phyloP scores from a whole-genome alignment of 805 yeast genomes.

The Sugiyamaella americana region DNA sequence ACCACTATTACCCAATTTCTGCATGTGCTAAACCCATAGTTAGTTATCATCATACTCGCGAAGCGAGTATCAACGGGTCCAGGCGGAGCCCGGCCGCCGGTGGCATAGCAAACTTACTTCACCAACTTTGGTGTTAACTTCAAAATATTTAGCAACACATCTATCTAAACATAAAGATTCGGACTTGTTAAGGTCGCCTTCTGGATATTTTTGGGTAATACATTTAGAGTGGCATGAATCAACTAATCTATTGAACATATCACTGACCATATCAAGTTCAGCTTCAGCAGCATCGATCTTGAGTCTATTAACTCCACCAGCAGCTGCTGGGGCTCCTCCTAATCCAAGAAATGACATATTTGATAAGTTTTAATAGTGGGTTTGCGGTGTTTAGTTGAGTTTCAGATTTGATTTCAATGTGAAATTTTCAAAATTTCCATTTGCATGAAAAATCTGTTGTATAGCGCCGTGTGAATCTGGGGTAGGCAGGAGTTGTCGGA shows the following conservation, averaged over 20 bases:
- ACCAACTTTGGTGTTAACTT: slow-evolving; percentile 90
- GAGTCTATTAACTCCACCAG: slow-evolving; percentile 25
- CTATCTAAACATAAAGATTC: slow-evolving; percentile 89
- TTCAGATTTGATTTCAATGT: no score
- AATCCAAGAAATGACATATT: slow-evolving; percentile 42
- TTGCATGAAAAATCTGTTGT: no score
- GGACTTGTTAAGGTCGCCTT: slow-evolving; percentile 67
- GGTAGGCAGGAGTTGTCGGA: no score
- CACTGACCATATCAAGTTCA: slow-evolving; percentile 94
- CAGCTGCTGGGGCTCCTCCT: slow-evolving; percentile 42
- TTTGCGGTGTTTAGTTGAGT: no score
- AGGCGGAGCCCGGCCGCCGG: no score
- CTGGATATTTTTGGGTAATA: slow-evolving; percentile 55
- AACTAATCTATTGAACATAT: slow-evolving; percentile 89
- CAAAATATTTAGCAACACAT: slow-evolving; percentile 93
- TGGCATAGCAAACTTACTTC: slow-evolving; percentile 38
- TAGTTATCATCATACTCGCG: no score
- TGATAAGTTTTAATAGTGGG: no score
- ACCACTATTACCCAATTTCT: slow-evolving; percentile 38
- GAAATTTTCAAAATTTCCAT: no score
- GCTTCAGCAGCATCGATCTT: slow-evolving; percentile 79
- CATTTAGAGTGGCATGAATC: slow-evolving; percentile 87
- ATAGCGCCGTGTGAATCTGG: no score
- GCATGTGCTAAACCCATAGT: slow-evolving; percentile 47
- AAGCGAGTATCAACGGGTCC: no score